phyloP scores from a whole-genome alignment of 192 early-diverging fungal genomes.

The Coemansia sp. region DNA sequence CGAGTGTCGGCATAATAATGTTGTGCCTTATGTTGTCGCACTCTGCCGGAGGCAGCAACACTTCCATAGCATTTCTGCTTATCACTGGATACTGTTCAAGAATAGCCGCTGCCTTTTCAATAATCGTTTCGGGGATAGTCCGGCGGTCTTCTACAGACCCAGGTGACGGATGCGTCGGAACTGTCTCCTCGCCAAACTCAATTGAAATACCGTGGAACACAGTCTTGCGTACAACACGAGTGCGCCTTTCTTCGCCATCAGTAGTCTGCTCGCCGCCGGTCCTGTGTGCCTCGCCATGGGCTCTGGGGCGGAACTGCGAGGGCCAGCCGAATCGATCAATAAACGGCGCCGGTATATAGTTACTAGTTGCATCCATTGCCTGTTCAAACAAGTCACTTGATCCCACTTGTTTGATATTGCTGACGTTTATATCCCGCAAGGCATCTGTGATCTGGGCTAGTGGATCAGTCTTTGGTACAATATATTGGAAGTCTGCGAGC shows the following conservation, averaged over 20 bases:
- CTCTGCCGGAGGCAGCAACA: conserved; percentile 23
- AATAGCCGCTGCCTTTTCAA: conserved; percentile 20
- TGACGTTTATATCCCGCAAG: conserved; percentile 21
- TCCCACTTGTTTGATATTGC: conserved; percentile 24
- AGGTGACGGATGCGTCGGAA: conserved; percentile 21
- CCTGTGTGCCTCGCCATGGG: background rate
- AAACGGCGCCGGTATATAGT: conserved; percentile 46
- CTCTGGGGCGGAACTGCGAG: conserved; percentile 11
- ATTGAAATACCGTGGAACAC: conserved; percentile 21
- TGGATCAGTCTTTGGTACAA: conserved; percentile 29
- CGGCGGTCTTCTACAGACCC: conserved; percentile 9
- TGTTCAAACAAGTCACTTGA: conserved; percentile 22
- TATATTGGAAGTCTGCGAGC: conserved; percentile 46
- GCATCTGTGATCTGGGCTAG: conserved; percentile 8
- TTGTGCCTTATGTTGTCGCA: conserved; percentile 10
- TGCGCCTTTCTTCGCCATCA: background rate
- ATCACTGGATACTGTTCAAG: conserved; percentile 34
- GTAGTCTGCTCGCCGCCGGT: background rate
- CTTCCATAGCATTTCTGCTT: conserved; percentile 39
- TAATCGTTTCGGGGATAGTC: conserved; percentile 11
- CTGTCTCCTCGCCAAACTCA: conserved; percentile 4
- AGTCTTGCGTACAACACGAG: background rate
- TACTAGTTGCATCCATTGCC: background rate
- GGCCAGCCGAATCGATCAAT: conserved; percentile 41
- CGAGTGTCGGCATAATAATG: conserved; percentile 22